Conservation (phyloP, 2,329 filamentous ascomycete genomes). For the Claviceps spartinae region DNA sequence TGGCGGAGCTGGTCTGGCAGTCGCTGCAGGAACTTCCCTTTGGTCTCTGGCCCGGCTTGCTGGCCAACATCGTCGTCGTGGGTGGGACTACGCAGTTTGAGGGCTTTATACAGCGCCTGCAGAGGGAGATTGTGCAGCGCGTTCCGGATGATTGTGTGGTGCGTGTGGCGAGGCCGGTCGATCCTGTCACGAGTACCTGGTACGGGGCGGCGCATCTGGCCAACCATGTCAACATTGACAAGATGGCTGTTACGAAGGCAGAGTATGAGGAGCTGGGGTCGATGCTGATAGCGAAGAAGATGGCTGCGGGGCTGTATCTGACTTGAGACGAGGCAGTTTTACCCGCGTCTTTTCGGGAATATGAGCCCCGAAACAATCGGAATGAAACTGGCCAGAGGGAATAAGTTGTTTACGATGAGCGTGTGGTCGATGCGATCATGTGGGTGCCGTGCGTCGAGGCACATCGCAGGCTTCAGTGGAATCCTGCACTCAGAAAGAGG, state of each 20-base stretch:
- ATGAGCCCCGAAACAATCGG: too few relatives aligned
- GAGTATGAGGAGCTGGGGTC: constrained; percentile 85
- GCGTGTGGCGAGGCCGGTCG: constrained; percentile 52
- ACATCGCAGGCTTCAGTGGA: not conserved
- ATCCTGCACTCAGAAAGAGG: not conserved
- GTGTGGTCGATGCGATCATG: not conserved
- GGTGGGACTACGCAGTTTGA: constrained; percentile 72
- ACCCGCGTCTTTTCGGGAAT: not conserved
- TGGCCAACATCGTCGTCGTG: constrained; percentile 80
- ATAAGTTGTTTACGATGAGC: too few relatives aligned
- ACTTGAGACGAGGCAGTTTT: constrained; percentile 1
- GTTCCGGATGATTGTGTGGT: constrained; percentile 68
- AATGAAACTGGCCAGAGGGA: too few relatives aligned
- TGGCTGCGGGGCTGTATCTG: constrained; percentile 25
- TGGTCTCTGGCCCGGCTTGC: constrained; percentile 69
- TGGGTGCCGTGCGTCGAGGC: not conserved
- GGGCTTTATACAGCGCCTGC: constrained; percentile 69
- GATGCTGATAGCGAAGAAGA: constrained; percentile 60
- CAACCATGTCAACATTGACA: constrained; percentile 50
- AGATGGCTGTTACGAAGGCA: constrained; percentile 64
- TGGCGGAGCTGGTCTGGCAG: constrained; percentile 73
- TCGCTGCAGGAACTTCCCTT: constrained; percentile 61
- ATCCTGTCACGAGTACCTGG: constrained; percentile 77
- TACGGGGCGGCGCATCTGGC: constrained; percentile 69
- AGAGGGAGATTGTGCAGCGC: constrained; percentile 57